Base-by-base conservation (phyloP, 2,329 filamentous ascomycete genomes). In the Pseudohalonectria lignicola region DNA sequence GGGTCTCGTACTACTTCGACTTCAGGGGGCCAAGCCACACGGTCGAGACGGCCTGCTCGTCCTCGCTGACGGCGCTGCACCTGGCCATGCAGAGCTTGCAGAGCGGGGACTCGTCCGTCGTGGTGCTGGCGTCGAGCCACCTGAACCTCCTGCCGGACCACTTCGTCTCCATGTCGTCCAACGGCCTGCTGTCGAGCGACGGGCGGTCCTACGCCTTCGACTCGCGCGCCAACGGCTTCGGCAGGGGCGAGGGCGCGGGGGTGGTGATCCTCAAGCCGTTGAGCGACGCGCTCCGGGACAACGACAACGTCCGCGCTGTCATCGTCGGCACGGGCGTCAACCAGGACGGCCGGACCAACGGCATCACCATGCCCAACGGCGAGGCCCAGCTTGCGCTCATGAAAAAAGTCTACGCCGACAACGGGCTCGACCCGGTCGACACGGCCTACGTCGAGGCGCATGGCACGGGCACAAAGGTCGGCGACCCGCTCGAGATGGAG, bases 141-240 rank as follows among this genome's bases (percentile, higher is more conserved):
- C 18, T 47, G n/a, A 41, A 42, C 19, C 16, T 46, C 9, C 17
- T 31, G 12, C 46, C 46, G 6, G 44, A 43, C 16, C 29, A 37
- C 21, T 41, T 43, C 31, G 43, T 48, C 11, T 39, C 42, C 34
- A 45, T 47, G 43, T 42, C 42, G 17, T 41, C 32, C 9, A 31
- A 44, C 6, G 36, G 42, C 28, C 40, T 48, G 36, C 42, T 49
- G 1, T 49, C 46, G 15, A 29, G 34, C 4, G 35, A 40, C 2
- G 46, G 47, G 10, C 39, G 40, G 26, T 44, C 25, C n/a, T 38
- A 39, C 23, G 34, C 44, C 1, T 63, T 67, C 31, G 51, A 58
- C 17, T 53, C 59, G 0, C 56, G 53, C 9, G 46, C 57, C 20
- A 66, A 67, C 41, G 69, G 68, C 1, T 73, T 69, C 43, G 59